These are phyloP conservation scores for Luzula sylvatica DNA, from an alignment of 176 grass and related monocot genomes.

Conservation along the genomic window DNA sequence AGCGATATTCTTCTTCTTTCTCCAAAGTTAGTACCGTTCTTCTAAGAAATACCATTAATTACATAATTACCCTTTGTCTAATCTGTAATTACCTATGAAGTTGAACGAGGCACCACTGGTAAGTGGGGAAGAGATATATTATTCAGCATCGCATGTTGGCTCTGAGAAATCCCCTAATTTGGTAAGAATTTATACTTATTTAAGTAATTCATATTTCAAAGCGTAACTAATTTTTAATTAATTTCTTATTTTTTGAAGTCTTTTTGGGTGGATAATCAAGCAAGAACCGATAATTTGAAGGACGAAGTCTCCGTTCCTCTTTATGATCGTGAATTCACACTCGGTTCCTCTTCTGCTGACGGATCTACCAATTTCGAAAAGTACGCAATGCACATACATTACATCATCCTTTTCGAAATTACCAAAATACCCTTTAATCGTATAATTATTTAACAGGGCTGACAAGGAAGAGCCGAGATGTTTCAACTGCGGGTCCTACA, in stretches of 20 bases:
- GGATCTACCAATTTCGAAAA: constrained; percentile 59
- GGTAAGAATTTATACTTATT: constrained; percentile 64
- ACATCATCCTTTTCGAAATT: constrained; percentile 13
- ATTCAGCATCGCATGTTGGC: constrained; percentile 79
- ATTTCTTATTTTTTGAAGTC: constrained; percentile 32
- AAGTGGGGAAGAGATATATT: constrained; percentile 85
- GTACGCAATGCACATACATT: too few species aligned
- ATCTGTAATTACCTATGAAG: constrained; percentile 26
- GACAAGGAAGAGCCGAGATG: constrained; percentile 73
- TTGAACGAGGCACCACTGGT: constrained; percentile 33
- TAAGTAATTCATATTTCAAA: too few species aligned
- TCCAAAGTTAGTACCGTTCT: too few species aligned
- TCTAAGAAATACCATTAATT: too few species aligned
- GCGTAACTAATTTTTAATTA: neutral
- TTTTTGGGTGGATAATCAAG: constrained; percentile 94
- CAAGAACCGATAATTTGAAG: constrained; percentile 34
- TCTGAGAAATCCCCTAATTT: constrained; percentile 43
- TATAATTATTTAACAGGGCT: constrained; percentile 31
- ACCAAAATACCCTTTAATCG: neutral
- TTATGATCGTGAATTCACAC: constrained; percentile 72
- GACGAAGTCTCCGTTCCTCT: constrained; percentile 58
- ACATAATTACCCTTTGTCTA: too few species aligned
- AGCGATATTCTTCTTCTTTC: constrained; percentile 9
- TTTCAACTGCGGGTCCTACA: constrained; percentile 97
- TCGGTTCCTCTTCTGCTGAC: constrained; percentile 57